Conservation (phyloP, 1,139 yeast species). For the Tardiomyces digboiensis region DNA sequence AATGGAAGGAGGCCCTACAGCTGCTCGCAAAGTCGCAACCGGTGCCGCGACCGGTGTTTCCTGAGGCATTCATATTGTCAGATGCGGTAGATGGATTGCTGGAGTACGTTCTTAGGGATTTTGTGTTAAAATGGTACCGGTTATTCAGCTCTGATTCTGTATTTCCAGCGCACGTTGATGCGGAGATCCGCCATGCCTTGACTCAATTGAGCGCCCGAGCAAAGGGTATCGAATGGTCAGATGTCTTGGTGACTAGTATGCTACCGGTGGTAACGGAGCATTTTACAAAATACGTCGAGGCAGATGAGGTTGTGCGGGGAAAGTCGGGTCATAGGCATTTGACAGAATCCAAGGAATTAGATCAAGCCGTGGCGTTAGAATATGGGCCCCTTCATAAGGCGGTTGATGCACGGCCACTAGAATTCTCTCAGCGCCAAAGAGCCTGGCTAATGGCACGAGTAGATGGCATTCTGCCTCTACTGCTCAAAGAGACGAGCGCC, state of each 20-base stretch:
- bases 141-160: constrained; percentile 37
- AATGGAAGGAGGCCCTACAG: neutral
- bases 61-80: constrained; percentile 45
- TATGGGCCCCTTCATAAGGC: constrained; percentile 56
- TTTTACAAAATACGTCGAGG: constrained; percentile 41
- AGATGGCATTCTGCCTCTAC: constrained; percentile 36
- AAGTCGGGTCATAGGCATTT: constrained; percentile 19
- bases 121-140: constrained; percentile 56
- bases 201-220: constrained; percentile 35
- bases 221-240: constrained; percentile 41
- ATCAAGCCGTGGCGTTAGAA: constrained; percentile 49
- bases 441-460: constrained; percentile 40
- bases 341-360: constrained; percentile 39
- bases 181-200: constrained; percentile 38
- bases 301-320: constrained; percentile 32
- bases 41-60: constrained; percentile 28
- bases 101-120: constrained; percentile 45
- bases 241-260: constrained; percentile 45
- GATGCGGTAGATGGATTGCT: constrained; percentile 45
- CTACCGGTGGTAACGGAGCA: constrained; percentile 65
- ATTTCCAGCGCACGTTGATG: constrained; percentile 47
- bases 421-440: constrained; percentile 40
- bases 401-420: constrained; percentile 37
- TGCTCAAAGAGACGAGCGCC: constrained; percentile 43
- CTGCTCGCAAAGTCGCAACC: neutral